Percentiles rank a stretch among this genome's conserved stretches.
These are phyloP conservation scores for Aspergillus phoenicis DNA, from an alignment of 2,329 filamentous ascomycete species.

Conservation along the genomic window DNA sequence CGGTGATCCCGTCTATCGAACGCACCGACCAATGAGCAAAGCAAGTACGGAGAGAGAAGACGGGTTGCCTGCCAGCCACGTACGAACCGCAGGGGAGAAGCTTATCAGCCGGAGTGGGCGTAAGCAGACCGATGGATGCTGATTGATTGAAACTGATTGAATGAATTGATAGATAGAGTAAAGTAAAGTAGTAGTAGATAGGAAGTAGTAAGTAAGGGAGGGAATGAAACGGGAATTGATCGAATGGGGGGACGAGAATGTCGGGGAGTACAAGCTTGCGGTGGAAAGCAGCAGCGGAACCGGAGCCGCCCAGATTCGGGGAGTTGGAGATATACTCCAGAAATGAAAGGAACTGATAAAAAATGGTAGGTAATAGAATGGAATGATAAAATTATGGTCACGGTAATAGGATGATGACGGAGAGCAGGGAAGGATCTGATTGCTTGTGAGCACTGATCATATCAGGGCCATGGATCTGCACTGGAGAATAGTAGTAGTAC, in stretches of 20 bases:
- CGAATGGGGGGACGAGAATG: background rate
- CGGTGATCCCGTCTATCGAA: conserved; percentile 17
- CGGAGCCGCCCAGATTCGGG: conserved; percentile 9
- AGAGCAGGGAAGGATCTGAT: background rate
- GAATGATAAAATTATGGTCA: background rate
- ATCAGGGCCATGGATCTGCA: background rate
- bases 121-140: background rate
- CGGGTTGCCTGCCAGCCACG: conserved; percentile 13
- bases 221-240: too few relatives aligned
- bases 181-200: background rate
- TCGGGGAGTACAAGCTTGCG: conserved; percentile 17
- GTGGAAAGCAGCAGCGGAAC: conserved; percentile 21
- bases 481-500: too few relatives aligned
- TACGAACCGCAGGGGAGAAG: conserved; percentile 28
- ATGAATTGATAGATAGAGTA: background rate
- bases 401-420: background rate
- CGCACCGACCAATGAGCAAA: conserved; percentile 22
- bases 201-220: background rate
- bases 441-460: background rate
- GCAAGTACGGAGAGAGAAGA: background rate
- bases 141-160: background rate
- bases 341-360: background rate
- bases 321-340: background rate
- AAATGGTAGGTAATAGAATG: background rate
- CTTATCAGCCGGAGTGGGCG: conserved; percentile 27